These are phyloP conservation scores for grape (Vitis vinifera) DNA, from an alignment of 164 flowering plant species.

Conservation along the genomic window DNA sequence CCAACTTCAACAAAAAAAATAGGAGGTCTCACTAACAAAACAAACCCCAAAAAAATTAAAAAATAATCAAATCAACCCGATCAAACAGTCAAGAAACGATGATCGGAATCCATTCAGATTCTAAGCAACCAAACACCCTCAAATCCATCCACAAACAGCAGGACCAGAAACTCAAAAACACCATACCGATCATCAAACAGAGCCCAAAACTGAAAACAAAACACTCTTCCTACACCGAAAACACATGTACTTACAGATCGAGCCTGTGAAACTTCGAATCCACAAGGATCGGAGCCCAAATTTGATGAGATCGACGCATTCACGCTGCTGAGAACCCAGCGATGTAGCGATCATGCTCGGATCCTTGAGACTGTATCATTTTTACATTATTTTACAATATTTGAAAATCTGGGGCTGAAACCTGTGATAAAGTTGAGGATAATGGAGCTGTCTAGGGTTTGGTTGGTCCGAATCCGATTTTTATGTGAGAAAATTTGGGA, in stretches of 20 bases:
- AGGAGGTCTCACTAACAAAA: background rate
- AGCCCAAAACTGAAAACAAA: background rate
- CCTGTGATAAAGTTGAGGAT: background rate
- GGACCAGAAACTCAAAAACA: background rate
- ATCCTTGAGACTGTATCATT: constrained; percentile 1
- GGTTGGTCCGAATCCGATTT: too few species aligned
- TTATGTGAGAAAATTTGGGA: too few species aligned
- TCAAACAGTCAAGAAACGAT: background rate
- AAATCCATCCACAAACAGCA: background rate
- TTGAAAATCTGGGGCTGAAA: background rate
- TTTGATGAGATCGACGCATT: constrained; percentile 5
- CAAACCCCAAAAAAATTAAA: constrained; percentile 1
- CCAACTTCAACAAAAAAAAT: background rate
- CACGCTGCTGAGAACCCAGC: background rate
- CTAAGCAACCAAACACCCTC: constrained; percentile 1
- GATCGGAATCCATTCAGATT: background rate
- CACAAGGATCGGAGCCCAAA: constrained; percentile 22
- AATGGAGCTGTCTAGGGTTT: background rate
- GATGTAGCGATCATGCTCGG: constrained; percentile 12
- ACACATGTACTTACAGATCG: constrained; percentile 27
- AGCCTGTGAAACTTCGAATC: constrained; percentile 5
- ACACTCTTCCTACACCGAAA: background rate
- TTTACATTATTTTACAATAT: background rate
- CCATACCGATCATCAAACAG: constrained; percentile 18
- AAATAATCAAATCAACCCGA: background rate